Conservation (phyloP, 768 basidiomycete species). For the Leucocoprinus leucothites region DNA sequence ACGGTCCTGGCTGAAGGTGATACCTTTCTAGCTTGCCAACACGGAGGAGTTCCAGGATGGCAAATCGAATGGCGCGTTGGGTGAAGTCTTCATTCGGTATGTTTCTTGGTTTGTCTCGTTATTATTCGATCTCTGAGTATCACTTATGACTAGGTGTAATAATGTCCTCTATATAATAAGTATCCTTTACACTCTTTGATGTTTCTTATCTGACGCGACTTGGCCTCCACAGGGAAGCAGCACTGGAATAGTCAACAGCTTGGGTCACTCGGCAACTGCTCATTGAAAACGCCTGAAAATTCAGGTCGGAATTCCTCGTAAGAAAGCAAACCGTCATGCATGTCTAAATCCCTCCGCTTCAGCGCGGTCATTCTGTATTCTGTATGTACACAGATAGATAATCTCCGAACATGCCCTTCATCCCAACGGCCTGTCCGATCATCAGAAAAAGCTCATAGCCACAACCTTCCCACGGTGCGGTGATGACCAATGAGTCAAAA, state of each 20-base stretch:
- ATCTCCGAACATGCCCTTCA: too few relatives aligned
- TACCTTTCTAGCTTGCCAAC: slow-evolving; percentile 79
- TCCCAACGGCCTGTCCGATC: too few relatives aligned
- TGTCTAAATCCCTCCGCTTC: too few relatives aligned
- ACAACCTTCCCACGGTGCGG: background rate
- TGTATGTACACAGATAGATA: too few relatives aligned
- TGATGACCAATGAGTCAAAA: slow-evolving; percentile 5
- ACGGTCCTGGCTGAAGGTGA: background rate
- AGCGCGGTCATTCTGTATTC: too few relatives aligned
- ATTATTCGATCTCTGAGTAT: slow-evolving; percentile 15
- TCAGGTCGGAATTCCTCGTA: background rate
- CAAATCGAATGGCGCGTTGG: slow-evolving; percentile 92
- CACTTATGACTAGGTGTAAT: slow-evolving; percentile 63
- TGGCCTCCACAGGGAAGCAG: slow-evolving; percentile 68
- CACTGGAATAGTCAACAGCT: slow-evolving; percentile 36
- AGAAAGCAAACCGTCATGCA: too few relatives aligned
- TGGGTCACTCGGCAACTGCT: background rate
- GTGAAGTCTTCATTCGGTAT: slow-evolving; percentile 97
- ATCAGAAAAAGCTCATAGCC: slow-evolving; percentile 3
- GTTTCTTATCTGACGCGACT: slow-evolving; percentile 20
- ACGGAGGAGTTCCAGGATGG: slow-evolving; percentile 98
- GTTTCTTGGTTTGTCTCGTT: slow-evolving; percentile 21
- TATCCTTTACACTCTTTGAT: slow-evolving; percentile 25
- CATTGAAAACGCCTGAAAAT: background rate
- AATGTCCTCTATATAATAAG: slow-evolving; percentile 96